Conservation (phyloP, 202 grass and related monocot genomes). For the Panicum virgatum region DNA sequence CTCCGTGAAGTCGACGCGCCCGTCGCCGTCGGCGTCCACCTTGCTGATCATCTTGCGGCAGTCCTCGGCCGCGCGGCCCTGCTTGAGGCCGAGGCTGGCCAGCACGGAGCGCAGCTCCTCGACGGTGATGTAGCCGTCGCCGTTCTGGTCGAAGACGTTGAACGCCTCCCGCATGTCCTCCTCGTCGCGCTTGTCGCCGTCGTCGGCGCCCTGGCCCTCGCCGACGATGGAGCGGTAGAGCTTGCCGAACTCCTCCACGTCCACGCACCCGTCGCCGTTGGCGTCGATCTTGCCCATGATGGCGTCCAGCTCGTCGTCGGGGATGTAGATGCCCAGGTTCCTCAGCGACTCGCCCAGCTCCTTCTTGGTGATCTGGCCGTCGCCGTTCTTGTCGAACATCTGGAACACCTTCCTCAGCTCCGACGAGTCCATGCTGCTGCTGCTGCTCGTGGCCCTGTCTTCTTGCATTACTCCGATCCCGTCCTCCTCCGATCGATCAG, state of each 20-base stretch:
- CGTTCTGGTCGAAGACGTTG: slow-evolving; percentile 89
- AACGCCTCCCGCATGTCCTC: slow-evolving; percentile 77
- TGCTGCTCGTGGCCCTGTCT: neutral
- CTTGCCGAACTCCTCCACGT: slow-evolving; percentile 72
- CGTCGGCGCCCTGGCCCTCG: slow-evolving; percentile 32
- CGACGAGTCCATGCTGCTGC: slow-evolving; percentile 48
- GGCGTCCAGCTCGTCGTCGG: slow-evolving; percentile 60
- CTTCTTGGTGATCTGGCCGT: slow-evolving; percentile 69
- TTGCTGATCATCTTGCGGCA: slow-evolving; percentile 78
- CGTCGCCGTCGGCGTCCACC: slow-evolving; percentile 80
- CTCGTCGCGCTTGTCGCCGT: slow-evolving; percentile 26
- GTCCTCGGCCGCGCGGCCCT: slow-evolving; percentile 67
- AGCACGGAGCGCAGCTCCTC: slow-evolving; percentile 84
- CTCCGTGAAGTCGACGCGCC: slow-evolving; percentile 79
- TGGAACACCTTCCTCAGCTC: slow-evolving; percentile 76
- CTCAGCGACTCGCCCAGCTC: slow-evolving; percentile 74
- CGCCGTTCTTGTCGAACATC: slow-evolving; percentile 88
- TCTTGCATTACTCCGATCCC: slow-evolving; percentile 20
- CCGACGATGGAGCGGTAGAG: slow-evolving; percentile 77
- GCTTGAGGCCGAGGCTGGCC: slow-evolving; percentile 72
- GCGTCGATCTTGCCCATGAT: slow-evolving; percentile 78
- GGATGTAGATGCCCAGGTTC: slow-evolving; percentile 78
- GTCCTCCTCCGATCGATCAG: neutral
- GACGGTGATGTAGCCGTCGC: slow-evolving; percentile 86
- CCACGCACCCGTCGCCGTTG: slow-evolving; percentile 75